Evolutionary conservation across 164 flowering plant species (phyloP).

Genomic region (Platanus orientalis): DNA sequence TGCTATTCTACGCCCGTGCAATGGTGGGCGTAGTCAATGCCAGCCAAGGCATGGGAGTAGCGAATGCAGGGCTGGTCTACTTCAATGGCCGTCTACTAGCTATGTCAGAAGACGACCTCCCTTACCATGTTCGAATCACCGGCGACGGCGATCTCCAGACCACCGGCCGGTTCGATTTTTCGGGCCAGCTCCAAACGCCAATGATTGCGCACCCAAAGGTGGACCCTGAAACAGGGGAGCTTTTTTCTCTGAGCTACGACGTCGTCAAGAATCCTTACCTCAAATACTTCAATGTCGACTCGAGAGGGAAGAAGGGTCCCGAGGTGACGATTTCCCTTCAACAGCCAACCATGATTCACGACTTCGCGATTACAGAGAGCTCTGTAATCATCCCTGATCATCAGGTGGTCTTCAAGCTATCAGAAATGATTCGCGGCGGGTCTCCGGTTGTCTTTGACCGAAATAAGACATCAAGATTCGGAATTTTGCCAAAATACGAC

Average conservation of each 20-base stretch:
- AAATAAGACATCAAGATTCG: conserved; percentile 45
- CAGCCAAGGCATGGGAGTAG: conserved; percentile 38
- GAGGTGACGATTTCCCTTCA: conserved; percentile 36
- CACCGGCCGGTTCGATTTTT: conserved; percentile 40
- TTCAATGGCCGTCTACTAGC: conserved; percentile 46
- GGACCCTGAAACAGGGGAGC: conserved; percentile 52
- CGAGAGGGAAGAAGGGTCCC: conserved; percentile 31
- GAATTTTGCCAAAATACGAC: conserved; percentile 31
- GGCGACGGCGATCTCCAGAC: conserved; percentile 44
- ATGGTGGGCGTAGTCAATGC: conserved; percentile 28
- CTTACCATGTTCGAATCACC: conserved; percentile 39
- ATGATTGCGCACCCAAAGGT: conserved; percentile 63
- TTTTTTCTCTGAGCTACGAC: conserved; percentile 45
- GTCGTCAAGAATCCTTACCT: conserved; percentile 43
- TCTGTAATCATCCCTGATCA: conserved; percentile 51
- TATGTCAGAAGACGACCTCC: conserved; percentile 55
- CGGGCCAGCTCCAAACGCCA: conserved; percentile 31
- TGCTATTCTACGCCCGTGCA: conserved; percentile 36
- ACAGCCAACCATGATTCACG: conserved; percentile 48
- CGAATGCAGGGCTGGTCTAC: conserved; percentile 47
- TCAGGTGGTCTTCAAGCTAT: conserved; percentile 51
- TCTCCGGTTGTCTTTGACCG: conserved; percentile 44
- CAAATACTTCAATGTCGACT: conserved; percentile 39
- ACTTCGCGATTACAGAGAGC: conserved; percentile 50
- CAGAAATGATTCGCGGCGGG: conserved; percentile 53